Conservation (phyloP, 352 stramenopile genomes). For the Phytophthora rubi region DNA sequence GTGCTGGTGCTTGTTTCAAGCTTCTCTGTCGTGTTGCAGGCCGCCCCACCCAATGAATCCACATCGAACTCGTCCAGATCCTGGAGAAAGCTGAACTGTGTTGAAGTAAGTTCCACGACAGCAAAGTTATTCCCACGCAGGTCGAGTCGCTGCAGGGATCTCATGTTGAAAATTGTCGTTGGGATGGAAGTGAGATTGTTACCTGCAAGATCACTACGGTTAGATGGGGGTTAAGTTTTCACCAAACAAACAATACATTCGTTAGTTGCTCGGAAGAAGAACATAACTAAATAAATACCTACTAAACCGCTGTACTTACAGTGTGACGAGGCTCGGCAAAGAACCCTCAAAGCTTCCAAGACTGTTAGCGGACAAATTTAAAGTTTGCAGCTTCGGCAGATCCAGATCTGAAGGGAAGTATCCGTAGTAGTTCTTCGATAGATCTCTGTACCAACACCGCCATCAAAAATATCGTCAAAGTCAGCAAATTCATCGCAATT, state of each 20-base stretch:
- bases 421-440: conserved; percentile 70
- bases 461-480: not conserved
- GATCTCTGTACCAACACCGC: conserved; percentile 43
- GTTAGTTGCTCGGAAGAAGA: not conserved
- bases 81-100: conserved; percentile 51
- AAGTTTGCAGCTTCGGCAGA: conserved; percentile 40
- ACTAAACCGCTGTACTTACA: conserved; percentile 40
- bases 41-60: conserved; percentile 37
- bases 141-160: conserved; percentile 46
- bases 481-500: not conserved
- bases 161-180: conserved; percentile 47
- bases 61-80: conserved; percentile 40
- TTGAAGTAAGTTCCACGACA: conserved; percentile 37
- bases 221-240: not conserved
- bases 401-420: conserved; percentile 54
- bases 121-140: conserved; percentile 52
- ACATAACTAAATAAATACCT: not conserved
- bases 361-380: conserved; percentile 67
- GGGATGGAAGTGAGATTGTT: conserved; percentile 60
- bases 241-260: too few species aligned
- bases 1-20: conserved; percentile 21
- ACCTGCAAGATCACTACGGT: conserved; percentile 51
- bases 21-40: conserved; percentile 31
- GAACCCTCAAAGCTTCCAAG: conserved; percentile 48
- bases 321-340: conserved; percentile 46